Percentiles rank a stretch among this genome's conserved stretches.
Conservation (phyloP, 2,329 filamentous ascomycete species). For the Cercospora berteroae region DNA sequence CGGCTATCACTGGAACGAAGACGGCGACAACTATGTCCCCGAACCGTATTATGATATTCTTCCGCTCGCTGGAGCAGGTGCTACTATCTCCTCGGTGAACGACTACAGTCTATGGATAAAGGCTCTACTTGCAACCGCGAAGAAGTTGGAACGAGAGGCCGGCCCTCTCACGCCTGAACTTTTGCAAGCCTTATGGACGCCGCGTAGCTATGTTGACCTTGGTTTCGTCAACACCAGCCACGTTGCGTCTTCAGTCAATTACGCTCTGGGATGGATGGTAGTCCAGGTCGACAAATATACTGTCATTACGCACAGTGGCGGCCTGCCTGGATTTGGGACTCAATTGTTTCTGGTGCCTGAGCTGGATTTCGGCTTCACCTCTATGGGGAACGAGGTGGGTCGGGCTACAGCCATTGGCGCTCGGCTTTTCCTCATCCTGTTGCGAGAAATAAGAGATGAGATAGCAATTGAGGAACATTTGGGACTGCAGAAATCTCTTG, state of each 20-base stretch:
- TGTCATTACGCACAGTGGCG: conserved; percentile 2
- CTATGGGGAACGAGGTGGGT: conserved; percentile 1
- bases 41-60: conserved; percentile 13
- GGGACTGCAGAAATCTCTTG: neutral
- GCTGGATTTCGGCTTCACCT: conserved; percentile 5
- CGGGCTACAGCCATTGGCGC: neutral
- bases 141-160: neutral
- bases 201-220: neutral
- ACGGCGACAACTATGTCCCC: conserved; percentile 15
- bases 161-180: neutral
- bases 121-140: conserved; percentile 8
- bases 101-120: conserved; percentile 22
- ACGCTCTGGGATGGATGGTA: conserved; percentile 8
- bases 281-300: neutral
- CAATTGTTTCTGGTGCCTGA: conserved; percentile 3
- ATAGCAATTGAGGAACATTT: neutral
- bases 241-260: neutral
- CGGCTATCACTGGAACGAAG: conserved; percentile 15
- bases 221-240: neutral
- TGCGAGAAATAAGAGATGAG: neutral
- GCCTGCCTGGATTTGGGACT: conserved; percentile 7
- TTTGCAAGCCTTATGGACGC: neutral
- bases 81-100: conserved; percentile 21
- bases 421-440: neutral
- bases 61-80: conserved; percentile 21